Base-by-base conservation (phyloP, 805 yeast species). In the Maudiozyma saulgeensis region DNA sequence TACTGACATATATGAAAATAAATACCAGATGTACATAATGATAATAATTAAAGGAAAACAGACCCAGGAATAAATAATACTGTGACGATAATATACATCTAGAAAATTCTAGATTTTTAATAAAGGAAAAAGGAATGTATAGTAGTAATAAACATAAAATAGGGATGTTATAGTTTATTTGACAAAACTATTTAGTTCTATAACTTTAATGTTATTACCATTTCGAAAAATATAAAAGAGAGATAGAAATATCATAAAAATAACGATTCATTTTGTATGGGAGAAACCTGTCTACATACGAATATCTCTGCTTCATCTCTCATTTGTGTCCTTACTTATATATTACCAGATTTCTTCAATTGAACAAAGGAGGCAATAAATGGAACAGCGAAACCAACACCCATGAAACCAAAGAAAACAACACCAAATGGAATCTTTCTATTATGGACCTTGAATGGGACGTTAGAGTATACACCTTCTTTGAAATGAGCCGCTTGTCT, bases 381-480 rank as follows among this genome's bases (percentile, higher is more conserved):
- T 66, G 98, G 97, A 50, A 83, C 73, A 53, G 80, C 78, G 55
- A 81, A 75, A 52, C 88, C 91, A 41, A 80, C 63, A 67, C 84
- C 80, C 57, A 84, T 76, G 73, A 81, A 84, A 48, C 89, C 80
- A 77, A 86, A 84, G 76, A 84, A 95, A 57, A 84, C 77, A 47
- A 88, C 73, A 58, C 82, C 87, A 69, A 78, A 89, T 58, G 97
- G 98, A 57, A 91, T 78, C 75, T 81, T 85, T 79, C 96, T 89
- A 80, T 82, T 77, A 79, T 88, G 89, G 55, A 91, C 95, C 78
- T 81, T 81, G 81, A 91, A 93, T 57, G 99, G 99, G 56, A 91
- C 66, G 80, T 93, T 91, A 63, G 84, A 75, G 82, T 93, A 93
- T 44, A 83, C 82, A 64, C 97, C 97, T 64, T 79, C 84, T 61